Percentiles rank a stretch among this genome's conserved stretches.
phyloP scores from a whole-genome alignment of 495 filamentous ascomycete species.

The Sordaria brevicollis region DNA sequence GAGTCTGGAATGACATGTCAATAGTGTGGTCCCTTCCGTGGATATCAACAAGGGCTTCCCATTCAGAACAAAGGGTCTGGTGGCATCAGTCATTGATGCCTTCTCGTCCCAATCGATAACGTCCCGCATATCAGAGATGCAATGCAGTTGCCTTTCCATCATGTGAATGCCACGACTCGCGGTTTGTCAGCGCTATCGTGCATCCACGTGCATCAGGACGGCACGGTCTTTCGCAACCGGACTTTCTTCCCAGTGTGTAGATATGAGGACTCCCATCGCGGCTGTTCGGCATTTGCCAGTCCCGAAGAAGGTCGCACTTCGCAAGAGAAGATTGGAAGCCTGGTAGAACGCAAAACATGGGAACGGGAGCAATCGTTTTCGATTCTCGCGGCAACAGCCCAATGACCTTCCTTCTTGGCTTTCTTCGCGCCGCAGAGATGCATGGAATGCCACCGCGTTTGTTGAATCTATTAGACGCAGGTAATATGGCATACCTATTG shows the following conservation, averaged over 20 bases:
- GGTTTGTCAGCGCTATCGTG: not conserved
- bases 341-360: no score
- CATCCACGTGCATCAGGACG: not conserved
- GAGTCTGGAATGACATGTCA: not conserved
- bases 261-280: not conserved
- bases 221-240: not conserved
- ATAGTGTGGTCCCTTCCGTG: not conserved
- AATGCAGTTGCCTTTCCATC: not conserved
- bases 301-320: not conserved
- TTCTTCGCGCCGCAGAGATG: not conserved
- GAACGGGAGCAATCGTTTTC: no score
- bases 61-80: no score
- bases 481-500: not conserved
- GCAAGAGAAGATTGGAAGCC: not conserved
- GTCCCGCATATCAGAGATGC: not conserved
- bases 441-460: not conserved
- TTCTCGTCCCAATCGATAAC: not conserved
- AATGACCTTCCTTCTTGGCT: not conserved
- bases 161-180: not conserved
- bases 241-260: not conserved
- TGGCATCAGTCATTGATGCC: not conserved
- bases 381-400: not conserved
- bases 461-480: not conserved
- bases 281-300: not conserved
- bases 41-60: not conserved